Evolutionary conservation across 495 filamentous ascomycete species (phyloP), one percentile per base, ranked within the genome.

Genomic region (Aspergillus steynii): DNA sequence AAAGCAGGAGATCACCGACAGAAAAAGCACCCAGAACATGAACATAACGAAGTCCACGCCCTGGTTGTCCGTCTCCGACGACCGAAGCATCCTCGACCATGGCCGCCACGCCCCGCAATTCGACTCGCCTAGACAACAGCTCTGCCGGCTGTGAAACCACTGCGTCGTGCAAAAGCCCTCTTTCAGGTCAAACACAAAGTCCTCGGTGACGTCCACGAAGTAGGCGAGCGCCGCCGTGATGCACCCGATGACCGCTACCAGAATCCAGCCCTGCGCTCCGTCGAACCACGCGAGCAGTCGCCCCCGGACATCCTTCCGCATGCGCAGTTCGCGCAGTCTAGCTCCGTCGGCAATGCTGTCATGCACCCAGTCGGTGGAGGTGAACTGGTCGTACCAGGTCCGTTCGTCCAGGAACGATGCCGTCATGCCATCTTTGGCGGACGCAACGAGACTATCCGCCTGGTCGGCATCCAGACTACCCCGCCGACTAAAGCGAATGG

Each of bases 341-440:
- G 89, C 90, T 49, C 92, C 91, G 74, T 99, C 95, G 67, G 93
- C 93, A 63, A 98, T 97, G 71, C 90, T 95, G 67, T 99, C 95
- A 69, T 96, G 93, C 7, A 99, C 95, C 95, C 94, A 98, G 73
- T 99, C 95, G 65, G 94, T 98, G 9, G 91, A 96, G 5, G 94
- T 97, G 74, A 98, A 97, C 74, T 99, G 95, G 77, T 99, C 94
- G 74, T 99, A 99, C 95, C 95, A 99, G 12, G 95, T 90, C 20
- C 95, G 86, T 54, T 99, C 93, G 68, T 99, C 92, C 29, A 85
- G 73, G 56, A 83, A 85, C 14, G 86, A 68, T 5, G 73, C 72
- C 15, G 75, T 81, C 56, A 79, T 49, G 25, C 80, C 83, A 63
- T 81, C 74, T 60, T 88, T 89, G 9, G 82, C 85, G 46, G 87